Percentiles rank a stretch among this genome's conserved stretches.
These are phyloP conservation scores for Sugiyamaella japonica DNA, from an alignment of 1,139 yeast genomes.

Conservation along the genomic window DNA sequence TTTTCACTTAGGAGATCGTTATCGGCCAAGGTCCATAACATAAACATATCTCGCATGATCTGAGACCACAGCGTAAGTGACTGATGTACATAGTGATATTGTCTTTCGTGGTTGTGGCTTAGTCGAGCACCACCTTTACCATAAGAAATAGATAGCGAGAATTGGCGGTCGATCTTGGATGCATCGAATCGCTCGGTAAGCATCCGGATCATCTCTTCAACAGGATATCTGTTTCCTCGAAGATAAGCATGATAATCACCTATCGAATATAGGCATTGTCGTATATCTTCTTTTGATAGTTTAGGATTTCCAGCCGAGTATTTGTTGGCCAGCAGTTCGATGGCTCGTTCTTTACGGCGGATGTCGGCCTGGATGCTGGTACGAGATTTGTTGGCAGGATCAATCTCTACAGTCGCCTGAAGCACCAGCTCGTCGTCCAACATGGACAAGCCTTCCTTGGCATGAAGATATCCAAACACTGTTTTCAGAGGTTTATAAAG, in stretches of 20 bases:
- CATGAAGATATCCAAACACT: constrained; percentile 51
- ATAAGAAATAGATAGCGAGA: constrained; percentile 59
- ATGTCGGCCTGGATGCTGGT: constrained; percentile 55
- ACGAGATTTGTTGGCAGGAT: constrained; percentile 57
- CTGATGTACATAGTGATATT: constrained; percentile 67
- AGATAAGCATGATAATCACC: constrained; percentile 74
- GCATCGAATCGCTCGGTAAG: constrained; percentile 52
- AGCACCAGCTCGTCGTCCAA: constrained; percentile 57
- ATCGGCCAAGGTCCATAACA: constrained; percentile 71
- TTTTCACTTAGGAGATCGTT: constrained; percentile 53
- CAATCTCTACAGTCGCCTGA: constrained; percentile 63
- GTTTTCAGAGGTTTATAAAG: constrained; percentile 67
- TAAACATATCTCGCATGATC: constrained; percentile 71
- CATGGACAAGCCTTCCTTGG: constrained; percentile 42
- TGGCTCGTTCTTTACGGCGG: constrained; percentile 60
- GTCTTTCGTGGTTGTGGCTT: constrained; percentile 68
- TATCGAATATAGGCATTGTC: constrained; percentile 67
- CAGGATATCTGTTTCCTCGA: constrained; percentile 66
- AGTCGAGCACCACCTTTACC: constrained; percentile 67
- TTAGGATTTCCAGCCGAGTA: constrained; percentile 31
- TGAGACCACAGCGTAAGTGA: constrained; percentile 70
- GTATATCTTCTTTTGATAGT: constrained; percentile 52
- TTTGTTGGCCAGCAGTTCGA: constrained; percentile 53
- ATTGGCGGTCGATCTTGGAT: constrained; percentile 42
- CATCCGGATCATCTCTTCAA: constrained; percentile 55